These are phyloP conservation scores for Trichoderma parareesei DNA, from an alignment of 495 filamentous ascomycete genomes.

Conservation along the genomic window DNA sequence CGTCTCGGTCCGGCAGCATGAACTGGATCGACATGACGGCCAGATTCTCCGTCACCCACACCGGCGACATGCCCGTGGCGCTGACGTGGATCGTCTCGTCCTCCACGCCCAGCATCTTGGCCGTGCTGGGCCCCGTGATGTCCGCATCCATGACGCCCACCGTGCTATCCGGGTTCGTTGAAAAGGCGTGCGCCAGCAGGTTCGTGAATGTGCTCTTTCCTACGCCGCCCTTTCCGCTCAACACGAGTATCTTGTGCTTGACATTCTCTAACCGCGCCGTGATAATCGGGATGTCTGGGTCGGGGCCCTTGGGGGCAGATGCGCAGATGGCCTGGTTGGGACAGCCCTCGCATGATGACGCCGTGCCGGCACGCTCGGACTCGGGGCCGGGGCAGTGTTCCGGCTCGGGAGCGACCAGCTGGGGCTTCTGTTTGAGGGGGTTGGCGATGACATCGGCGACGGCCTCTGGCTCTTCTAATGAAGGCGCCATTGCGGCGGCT, in stretches of 20 bases:
- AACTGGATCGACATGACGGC: slow-evolving; percentile 96
- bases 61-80: slow-evolving; percentile 75
- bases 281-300: slow-evolving; percentile 87
- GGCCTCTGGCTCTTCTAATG: slow-evolving; percentile 56
- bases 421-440: slow-evolving; percentile 60
- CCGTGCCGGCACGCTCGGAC: slow-evolving; percentile 73
- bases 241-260: slow-evolving; percentile 81
- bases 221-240: slow-evolving; percentile 93
- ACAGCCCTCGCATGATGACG: slow-evolving; percentile 84
- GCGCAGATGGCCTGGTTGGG: slow-evolving; percentile 96
- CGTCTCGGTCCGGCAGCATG: slow-evolving; percentile 87
- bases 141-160: slow-evolving; percentile 96
- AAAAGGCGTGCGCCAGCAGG: slow-evolving; percentile 80
- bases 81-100: slow-evolving; percentile 83
- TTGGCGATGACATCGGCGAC: slow-evolving; percentile 58
- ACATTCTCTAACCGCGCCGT: slow-evolving; percentile 72
- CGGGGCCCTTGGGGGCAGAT: slow-evolving; percentile 87
- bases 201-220: slow-evolving; percentile 90
- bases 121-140: slow-evolving; percentile 89
- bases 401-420: slow-evolving; percentile 87
- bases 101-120: slow-evolving; percentile 97
- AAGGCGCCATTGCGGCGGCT: slow-evolving; percentile 51
- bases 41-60: slow-evolving; percentile 88
- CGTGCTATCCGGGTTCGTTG: slow-evolving; percentile 60
- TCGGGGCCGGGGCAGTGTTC: slow-evolving; percentile 96